These are phyloP conservation scores for Microstegium vimineum DNA, from an alignment of 176 grass and related monocot species.

Conservation along the genomic window DNA sequence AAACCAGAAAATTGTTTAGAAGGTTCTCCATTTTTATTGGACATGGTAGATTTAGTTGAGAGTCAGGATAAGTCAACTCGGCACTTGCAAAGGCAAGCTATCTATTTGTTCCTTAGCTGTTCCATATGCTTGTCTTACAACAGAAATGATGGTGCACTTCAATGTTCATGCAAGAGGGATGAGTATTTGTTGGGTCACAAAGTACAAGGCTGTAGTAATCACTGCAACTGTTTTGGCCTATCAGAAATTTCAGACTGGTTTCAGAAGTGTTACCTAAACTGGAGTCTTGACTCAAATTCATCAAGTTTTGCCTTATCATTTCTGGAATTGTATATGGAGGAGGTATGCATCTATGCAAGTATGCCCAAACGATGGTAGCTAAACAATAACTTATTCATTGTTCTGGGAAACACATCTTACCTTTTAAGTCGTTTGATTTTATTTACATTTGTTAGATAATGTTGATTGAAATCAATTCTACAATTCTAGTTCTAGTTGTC, in stretches of 20 bases:
- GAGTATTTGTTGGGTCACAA: slow-evolving; percentile 27
- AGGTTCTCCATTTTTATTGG: slow-evolving; percentile 66
- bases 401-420: neutral
- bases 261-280: slow-evolving; percentile 47
- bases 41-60: slow-evolving; percentile 25
- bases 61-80: slow-evolving; percentile 34
- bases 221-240: slow-evolving; percentile 47
- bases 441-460: neutral
- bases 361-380: neutral
- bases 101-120: slow-evolving; percentile 62
- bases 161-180: slow-evolving; percentile 47
- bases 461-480: neutral
- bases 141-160: slow-evolving; percentile 29
- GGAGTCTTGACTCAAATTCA: slow-evolving; percentile 43
- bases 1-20: slow-evolving; percentile 49
- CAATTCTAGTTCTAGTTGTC: neutral
- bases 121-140: slow-evolving; percentile 54
- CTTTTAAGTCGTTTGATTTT: slow-evolving; percentile 9
- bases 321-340: slow-evolving; percentile 82
- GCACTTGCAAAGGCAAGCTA: slow-evolving; percentile 75
- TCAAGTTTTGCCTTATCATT: slow-evolving; percentile 62
- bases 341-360: slow-evolving; percentile 48
- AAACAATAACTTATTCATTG: neutral
- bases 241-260: slow-evolving; percentile 82
- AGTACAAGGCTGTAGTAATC: slow-evolving; percentile 38